Evolutionary conservation across 352 stramenopile genomes (phyloP), one percentile per base, ranked within the genome.

Genomic region (Blastocystis sp.): DNA sequence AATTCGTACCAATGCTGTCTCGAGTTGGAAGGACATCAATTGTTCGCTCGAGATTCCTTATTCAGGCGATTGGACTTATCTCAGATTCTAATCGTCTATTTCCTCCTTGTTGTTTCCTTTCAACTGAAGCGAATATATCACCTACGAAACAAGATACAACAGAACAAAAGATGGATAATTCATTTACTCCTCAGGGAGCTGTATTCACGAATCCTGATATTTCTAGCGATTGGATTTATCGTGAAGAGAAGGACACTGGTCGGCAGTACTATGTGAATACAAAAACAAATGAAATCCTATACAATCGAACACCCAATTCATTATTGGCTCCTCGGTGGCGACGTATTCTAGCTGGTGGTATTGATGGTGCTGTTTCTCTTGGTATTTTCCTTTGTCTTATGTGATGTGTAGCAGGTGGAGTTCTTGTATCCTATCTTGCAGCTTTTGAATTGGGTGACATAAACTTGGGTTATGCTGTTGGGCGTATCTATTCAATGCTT

Each of bases 121-220:
- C 68, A 56, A 22, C 6, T 33, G 68, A n/a, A 6, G 19, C 40
- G 33, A 9, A 35, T 79, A 44, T 11, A 27, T 17, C 30, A 22
- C 11, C 37, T n/a, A 57, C n/a, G 37, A 42, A 48, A 42, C n/a
- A 42, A 42, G 30, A 79, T 24, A 57, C 24, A 17, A 13, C 62
- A 66, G 48, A 54, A 58, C 44, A 53, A 24, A 44, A 57, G 19
- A 57, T 22, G 44, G 68, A 79, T 30, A 79, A 79, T 19, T 42
- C 24, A 24, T 79, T 58, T 57, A 79, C 68, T 35, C 68, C 68
- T 27, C 22, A 79, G 44, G 68, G 68, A 79, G 68, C 68, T 54
- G 68, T 35, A 3, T 81, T 81, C 22, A 44, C 70, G 17, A 81
- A 81, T 64, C 70, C 70, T 5, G 35, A 81, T 22, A 64, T 81